Evolutionary conservation across 108 stramenopile genomes (phyloP).

Genomic region (Pseudonitzschia delicatissima): DNA sequence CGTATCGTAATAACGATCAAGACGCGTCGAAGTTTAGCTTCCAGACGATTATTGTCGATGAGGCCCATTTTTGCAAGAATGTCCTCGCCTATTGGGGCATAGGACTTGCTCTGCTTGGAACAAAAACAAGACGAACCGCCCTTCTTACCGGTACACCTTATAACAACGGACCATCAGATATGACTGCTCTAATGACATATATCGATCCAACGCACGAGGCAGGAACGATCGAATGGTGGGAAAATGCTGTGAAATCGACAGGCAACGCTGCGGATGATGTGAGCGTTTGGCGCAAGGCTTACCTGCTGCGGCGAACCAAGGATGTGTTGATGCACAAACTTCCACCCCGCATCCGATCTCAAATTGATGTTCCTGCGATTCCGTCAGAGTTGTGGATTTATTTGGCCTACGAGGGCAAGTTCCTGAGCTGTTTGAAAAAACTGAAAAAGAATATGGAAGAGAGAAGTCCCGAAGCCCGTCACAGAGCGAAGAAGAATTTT

Average conservation of each 20-base stretch:
- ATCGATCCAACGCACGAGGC: conserved; percentile 15
- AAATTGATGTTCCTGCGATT: conserved; percentile 6
- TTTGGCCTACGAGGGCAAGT: conserved; percentile 28
- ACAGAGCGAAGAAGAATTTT: conserved; percentile 15
- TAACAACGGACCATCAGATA: conserved; percentile 39
- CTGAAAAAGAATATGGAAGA: conserved; percentile 20
- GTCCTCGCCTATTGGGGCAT: conserved; percentile 42
- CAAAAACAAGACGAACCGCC: conserved; percentile 7
- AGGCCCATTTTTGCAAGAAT: conserved; percentile 18
- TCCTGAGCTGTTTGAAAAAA: conserved; percentile 24
- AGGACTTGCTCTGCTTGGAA: conserved; percentile 35
- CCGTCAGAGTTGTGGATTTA: conserved; percentile 31
- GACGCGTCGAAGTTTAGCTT: conserved; percentile 17
- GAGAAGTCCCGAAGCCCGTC: conserved; percentile 1
- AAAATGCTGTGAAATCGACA: conserved; percentile 13
- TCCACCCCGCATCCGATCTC: neutral
- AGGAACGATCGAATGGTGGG: conserved; percentile 31
- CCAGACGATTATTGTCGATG: conserved; percentile 41
- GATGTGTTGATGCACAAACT: conserved; percentile 19
- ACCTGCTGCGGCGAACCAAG: conserved; percentile 29
- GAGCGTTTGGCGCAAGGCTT: conserved; percentile 21
- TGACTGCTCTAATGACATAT: conserved; percentile 15
- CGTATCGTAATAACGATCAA: neutral
- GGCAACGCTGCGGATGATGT: conserved; percentile 1
- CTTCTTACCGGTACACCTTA: conserved; percentile 43